phyloP scores from a whole-genome alignment of 331 rosid species.

The Pyrus hybrid region DNA sequence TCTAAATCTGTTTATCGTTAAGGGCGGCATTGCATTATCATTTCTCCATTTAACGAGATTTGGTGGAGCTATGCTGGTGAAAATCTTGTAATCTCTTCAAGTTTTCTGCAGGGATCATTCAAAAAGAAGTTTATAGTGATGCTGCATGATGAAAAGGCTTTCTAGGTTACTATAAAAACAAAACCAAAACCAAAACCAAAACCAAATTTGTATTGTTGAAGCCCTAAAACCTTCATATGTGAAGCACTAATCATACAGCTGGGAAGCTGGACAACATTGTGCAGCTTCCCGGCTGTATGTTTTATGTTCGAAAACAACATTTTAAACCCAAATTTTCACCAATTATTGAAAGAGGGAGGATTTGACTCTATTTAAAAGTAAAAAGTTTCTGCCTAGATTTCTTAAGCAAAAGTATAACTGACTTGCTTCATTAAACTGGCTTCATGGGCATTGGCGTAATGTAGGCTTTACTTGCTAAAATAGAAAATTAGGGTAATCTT shows the following conservation, averaged over 20 bases:
- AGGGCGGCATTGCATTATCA: background rate
- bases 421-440: background rate
- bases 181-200: too few species aligned
- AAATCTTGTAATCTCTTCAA: background rate
- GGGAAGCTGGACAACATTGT: background rate
- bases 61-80: background rate
- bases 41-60: background rate
- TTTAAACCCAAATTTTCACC: background rate
- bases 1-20: background rate
- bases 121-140: background rate
- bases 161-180: background rate
- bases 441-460: background rate
- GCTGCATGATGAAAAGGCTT: background rate
- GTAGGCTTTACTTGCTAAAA: background rate
- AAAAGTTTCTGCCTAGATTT: background rate
- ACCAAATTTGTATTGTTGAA: background rate
- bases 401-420: background rate
- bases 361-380: background rate
- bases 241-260: background rate
- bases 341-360: background rate
- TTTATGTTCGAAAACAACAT: background rate
- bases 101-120: background rate
- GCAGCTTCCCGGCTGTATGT: background rate
- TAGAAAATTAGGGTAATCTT: background rate
- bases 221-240: background rate